A percentile compares a stretch with the other conserved stretches of the same genome.
phyloP scores from a whole-genome alignment of 2,329 filamentous ascomycete genomes.

The Helminthosporium solani region DNA sequence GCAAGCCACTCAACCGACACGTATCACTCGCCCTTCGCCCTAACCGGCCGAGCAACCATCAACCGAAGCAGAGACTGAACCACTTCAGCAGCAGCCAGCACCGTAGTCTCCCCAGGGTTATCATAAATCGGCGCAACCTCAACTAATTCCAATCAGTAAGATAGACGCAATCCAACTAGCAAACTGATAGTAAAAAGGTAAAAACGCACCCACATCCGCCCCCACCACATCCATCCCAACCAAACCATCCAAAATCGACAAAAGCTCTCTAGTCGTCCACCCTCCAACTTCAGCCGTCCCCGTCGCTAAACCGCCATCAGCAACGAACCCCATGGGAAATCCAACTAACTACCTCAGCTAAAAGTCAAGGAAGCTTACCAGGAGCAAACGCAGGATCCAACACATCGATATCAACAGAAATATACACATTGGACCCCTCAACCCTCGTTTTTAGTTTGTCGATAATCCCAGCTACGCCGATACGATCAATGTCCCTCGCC shows the following conservation, averaged over 20 bases:
- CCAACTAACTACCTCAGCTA: too few relatives aligned
- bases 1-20: too few relatives aligned
- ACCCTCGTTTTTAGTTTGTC: slow-evolving; percentile 54
- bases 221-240: slow-evolving; percentile 59
- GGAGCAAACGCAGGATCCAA: slow-evolving; percentile 57
- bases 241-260: slow-evolving; percentile 61
- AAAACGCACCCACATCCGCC: slow-evolving; percentile 54
- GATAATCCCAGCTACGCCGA: slow-evolving; percentile 52
- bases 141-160: slow-evolving; percentile 40
- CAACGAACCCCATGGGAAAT: background rate
- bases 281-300: slow-evolving; percentile 63
- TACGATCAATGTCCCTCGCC: slow-evolving; percentile 56
- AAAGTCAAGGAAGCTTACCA: too few relatives aligned
- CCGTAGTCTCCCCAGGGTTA: slow-evolving; percentile 60
- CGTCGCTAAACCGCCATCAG: slow-evolving; percentile 44
- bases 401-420: slow-evolving; percentile 59
- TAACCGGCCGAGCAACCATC: slow-evolving; percentile 48
- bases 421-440: slow-evolving; percentile 55
- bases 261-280: slow-evolving; percentile 61
- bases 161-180: background rate
- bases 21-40: slow-evolving; percentile 2
- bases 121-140: slow-evolving; percentile 65
- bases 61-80: slow-evolving; percentile 52
- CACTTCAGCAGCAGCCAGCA: slow-evolving; percentile 57
- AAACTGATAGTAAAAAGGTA: background rate